phyloP scores from a whole-genome alignment of 2,329 filamentous ascomycete genomes.

The Diplocarpon mali region DNA sequence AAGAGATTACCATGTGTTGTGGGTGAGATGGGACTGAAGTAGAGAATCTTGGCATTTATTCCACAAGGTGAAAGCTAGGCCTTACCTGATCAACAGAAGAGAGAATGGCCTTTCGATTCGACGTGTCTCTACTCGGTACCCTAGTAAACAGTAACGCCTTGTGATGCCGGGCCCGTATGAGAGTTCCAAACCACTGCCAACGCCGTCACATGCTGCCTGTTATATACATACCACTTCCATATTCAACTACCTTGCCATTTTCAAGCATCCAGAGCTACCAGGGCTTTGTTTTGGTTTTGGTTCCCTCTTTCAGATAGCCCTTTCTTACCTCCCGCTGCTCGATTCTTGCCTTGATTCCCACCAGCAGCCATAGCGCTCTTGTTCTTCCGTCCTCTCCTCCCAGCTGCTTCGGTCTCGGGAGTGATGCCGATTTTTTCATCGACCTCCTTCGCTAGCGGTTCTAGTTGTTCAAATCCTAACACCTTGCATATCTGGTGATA shows the following conservation, averaged over 20 bases:
- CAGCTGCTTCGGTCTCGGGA: conserved; percentile 12
- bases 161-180: too few relatives aligned
- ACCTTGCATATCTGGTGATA: conserved; percentile 59
- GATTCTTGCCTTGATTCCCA: conserved; percentile 34
- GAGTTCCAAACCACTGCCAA: background rate
- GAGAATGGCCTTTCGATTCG: too few relatives aligned
- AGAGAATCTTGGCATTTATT: background rate
- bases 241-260: background rate
- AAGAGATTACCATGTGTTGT: conserved; percentile 20
- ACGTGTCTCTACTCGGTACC: too few relatives aligned
- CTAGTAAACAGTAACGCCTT: too few relatives aligned
- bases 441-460: conserved; percentile 50
- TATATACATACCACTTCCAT: background rate
- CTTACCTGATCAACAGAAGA: background rate
- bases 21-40: conserved; percentile 7
- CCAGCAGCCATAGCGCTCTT: conserved; percentile 36
- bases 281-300: conserved; percentile 2
- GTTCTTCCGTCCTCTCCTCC: conserved; percentile 19
- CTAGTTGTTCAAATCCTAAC: conserved; percentile 52
- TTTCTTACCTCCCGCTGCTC: conserved; percentile 18
- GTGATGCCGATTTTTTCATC: conserved; percentile 36
- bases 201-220: conserved; percentile 7
- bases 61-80: background rate
- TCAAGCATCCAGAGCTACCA: background rate
- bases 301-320: conserved; percentile 14